Base-by-base conservation (phyloP, 2,329 filamentous ascomycete species). In the Stagonosporopsis vannaccii region DNA sequence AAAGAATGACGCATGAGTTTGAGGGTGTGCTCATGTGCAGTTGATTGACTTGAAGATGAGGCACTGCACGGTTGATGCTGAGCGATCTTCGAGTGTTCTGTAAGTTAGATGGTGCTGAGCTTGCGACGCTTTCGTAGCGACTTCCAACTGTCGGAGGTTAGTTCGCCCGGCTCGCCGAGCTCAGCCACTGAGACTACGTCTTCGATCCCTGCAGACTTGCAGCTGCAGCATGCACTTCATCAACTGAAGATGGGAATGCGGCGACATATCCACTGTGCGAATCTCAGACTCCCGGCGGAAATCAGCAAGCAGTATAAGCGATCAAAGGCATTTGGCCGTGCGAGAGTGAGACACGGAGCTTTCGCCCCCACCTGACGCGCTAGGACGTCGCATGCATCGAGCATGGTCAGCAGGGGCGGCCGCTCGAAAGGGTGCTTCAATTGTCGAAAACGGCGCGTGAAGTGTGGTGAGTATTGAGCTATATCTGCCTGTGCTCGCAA, bases 401-500 rank as follows among this genome's bases (percentile, higher is more conserved):
- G 48, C 35, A 72, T 72, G 69, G 69, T 72, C 25, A 68, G 62
- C 37, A 61, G 67, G 50, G 68, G 68, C 36, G 69, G 69, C 9
- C 68, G 69, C 39, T 72, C 69, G 4, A 69, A 63, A 50, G 68
- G 68, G 19, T 72, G 69, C 37, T 42, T 59, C 4, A 60, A 66
- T n/a, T 72, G 68, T 53, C 65, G 68, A 17, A 61, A 61, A 33
- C 60, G 68, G 23, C 63, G 65, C 25, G 62, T 71, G 15, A 72
- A 71, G 48, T 72, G 69, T 33, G 69, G 69, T 71, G 51, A 50
- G 69, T 64, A 11, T 2, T 13, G 7, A 25, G 1, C 20, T 26
- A n/a, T 11, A 22, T 8, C 37, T 13, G 3, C 30, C 6, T 22
- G 42, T 12, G 7, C 36, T 2, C 6, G 15, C 25, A 19, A 25